Evolutionary conservation across 1,284 basidiomycete species (phyloP).

Genomic region (Takashimella tepidaria): DNA sequence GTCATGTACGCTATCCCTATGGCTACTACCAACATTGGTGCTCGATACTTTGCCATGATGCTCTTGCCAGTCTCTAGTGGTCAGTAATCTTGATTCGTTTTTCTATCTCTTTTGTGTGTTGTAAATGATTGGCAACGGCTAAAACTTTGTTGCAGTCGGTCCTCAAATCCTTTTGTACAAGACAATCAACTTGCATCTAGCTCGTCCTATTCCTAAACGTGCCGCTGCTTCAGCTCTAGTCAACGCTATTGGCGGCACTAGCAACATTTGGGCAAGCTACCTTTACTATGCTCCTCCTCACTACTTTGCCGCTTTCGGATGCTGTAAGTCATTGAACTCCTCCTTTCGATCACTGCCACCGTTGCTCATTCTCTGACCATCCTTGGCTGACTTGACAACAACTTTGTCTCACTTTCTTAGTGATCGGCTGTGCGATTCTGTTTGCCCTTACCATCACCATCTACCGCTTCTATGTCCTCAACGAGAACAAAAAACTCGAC

Average conservation of each 20-base stretch:
- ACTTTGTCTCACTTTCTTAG: constrained; percentile 1
- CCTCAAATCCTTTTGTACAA: constrained; percentile 43
- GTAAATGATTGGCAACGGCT: no score
- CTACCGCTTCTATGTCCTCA: constrained; percentile 13
- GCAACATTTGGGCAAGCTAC: constrained; percentile 46
- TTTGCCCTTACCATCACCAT: constrained; percentile 16
- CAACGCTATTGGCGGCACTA: constrained; percentile 44
- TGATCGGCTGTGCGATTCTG: constrained; percentile 12
- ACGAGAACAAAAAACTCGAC: constrained; percentile 14
- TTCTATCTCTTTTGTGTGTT: no score
- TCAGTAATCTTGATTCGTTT: constrained; percentile 1
- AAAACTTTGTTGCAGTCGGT: constrained; percentile 41
- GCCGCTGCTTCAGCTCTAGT: constrained; percentile 43
- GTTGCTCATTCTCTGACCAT: no score
- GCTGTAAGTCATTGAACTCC: not conserved
- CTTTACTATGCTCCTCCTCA: constrained; percentile 37
- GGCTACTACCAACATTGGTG: constrained; percentile 27
- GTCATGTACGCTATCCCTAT: constrained; percentile 14
- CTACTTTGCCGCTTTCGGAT: constrained; percentile 36
- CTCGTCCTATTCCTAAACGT: constrained; percentile 45
- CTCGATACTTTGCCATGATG: constrained; percentile 39
- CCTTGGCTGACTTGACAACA: not conserved
- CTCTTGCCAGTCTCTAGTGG: constrained; percentile 24
- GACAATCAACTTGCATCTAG: constrained; percentile 39
- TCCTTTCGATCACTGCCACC: not conserved